phyloP scores from a whole-genome alignment of 805 yeast species.

The Kregervanrija fluxuum region DNA sequence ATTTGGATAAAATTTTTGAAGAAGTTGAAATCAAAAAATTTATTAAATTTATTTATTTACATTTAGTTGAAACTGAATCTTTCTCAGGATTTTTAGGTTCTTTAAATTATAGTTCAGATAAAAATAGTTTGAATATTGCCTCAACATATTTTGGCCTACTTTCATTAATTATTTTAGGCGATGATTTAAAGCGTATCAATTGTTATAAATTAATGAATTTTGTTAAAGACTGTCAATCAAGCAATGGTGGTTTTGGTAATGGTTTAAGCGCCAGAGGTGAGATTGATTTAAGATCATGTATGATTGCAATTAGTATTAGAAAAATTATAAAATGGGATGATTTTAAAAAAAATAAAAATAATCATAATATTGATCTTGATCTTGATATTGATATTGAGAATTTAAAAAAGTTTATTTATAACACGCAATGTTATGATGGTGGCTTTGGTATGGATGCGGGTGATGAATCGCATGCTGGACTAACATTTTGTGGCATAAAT shows the following conservation, averaged over 20 bases:
- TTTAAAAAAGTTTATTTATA: constrained; percentile 33
- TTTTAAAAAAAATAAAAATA: constrained; percentile 24
- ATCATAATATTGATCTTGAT: constrained; percentile 30
- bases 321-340: constrained; percentile 32
- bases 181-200: constrained; percentile 35
- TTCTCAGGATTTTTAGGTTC: constrained; percentile 53
- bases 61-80: constrained; percentile 31
- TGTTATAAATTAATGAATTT: constrained; percentile 40
- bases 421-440: constrained; percentile 46
- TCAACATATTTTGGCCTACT: constrained; percentile 73
- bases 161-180: constrained; percentile 43
- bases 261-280: constrained; percentile 35
- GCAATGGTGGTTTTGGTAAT: constrained; percentile 53
- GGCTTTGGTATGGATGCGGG: constrained; percentile 52
- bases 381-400: constrained; percentile 36
- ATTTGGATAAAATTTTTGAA: constrained; percentile 22
- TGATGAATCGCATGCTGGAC: constrained; percentile 77
- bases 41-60: constrained; percentile 40
- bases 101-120: constrained; percentile 41
- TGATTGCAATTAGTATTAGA: constrained; percentile 63
- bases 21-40: constrained; percentile 24
- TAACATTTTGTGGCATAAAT: constrained; percentile 78
- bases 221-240: constrained; percentile 52
- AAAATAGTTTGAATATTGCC: constrained; percentile 52
- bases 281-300: constrained; percentile 64